Evolutionary conservation across 2,329 filamentous ascomycete genomes (phyloP).

Genomic region (Hymenoscyphus infarciens): DNA sequence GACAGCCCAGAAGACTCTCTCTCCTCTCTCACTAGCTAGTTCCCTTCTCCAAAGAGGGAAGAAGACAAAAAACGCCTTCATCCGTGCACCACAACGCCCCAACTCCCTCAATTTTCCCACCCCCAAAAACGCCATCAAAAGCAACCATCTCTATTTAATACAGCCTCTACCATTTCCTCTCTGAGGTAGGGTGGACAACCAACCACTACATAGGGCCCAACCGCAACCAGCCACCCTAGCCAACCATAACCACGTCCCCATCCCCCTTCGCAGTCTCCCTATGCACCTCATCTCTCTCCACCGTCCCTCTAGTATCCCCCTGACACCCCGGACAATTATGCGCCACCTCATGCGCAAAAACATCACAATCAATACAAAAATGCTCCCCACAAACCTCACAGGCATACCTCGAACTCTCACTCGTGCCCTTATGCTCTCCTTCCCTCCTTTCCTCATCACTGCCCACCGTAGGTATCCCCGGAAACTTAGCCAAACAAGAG

Average conservation of each 20-base stretch:
- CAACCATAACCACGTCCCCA: slow-evolving; percentile 7
- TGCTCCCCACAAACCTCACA: slow-evolving; percentile 84
- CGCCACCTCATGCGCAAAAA: slow-evolving; percentile 89
- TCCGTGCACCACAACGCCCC: no score
- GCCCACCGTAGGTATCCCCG: slow-evolving; percentile 36
- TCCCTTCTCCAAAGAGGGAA: no score
- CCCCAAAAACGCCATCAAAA: no score
- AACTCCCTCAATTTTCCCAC: no score
- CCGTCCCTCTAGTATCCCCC: slow-evolving; percentile 23
- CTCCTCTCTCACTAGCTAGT: no score
- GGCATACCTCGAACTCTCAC: slow-evolving; percentile 83
- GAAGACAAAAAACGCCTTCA: no score
- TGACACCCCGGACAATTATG: slow-evolving; percentile 92
- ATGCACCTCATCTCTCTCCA: slow-evolving; percentile 9
- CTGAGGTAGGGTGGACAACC: no score
- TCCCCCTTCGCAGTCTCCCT: background rate
- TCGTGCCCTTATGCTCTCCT: slow-evolving; percentile 57
- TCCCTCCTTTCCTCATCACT: slow-evolving; percentile 23
- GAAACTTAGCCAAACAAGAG: slow-evolving; percentile 73
- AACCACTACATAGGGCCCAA: no score
- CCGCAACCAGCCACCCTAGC: background rate
- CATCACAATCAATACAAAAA: slow-evolving; percentile 97
- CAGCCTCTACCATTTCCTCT: no score
- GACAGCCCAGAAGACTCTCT: no score
- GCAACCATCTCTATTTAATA: no score